A percentile compares a stretch with the other conserved stretches of the same genome.
phyloP scores from a whole-genome alignment of 2,329 filamentous ascomycete genomes.

The Colletotrichum cordylinicola region DNA sequence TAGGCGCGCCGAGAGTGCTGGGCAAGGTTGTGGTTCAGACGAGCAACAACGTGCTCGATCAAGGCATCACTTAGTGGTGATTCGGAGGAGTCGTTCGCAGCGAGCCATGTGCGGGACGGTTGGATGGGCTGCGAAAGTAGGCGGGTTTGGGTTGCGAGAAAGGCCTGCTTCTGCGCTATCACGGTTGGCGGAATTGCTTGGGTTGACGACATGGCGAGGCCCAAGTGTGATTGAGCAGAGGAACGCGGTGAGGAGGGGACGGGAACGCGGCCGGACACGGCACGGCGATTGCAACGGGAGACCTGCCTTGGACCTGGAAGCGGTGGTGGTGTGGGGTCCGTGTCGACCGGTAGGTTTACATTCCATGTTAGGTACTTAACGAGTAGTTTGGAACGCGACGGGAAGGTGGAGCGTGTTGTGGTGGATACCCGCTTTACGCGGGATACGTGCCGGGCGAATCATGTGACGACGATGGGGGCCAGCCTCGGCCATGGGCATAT shows the following conservation, averaged over 20 bases:
- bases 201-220: neutral
- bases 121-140: slow-evolving; percentile 65
- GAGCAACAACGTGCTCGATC: slow-evolving; percentile 62
- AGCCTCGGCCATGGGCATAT: neutral
- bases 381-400: neutral
- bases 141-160: slow-evolving; percentile 67
- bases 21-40: slow-evolving; percentile 66
- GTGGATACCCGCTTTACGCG: neutral
- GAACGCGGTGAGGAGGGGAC: neutral
- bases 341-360: neutral
- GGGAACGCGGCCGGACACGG: neutral
- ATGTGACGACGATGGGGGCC: neutral
- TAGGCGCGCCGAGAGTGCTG: slow-evolving; percentile 72
- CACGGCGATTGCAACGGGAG: neutral
- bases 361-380: too few species aligned
- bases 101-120: slow-evolving; percentile 60
- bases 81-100: slow-evolving; percentile 48
- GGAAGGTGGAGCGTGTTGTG: neutral
- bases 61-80: slow-evolving; percentile 50
- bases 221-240: neutral
- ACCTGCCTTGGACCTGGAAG: neutral
- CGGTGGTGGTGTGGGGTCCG: neutral
- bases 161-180: slow-evolving; percentile 67
- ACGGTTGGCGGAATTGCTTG: slow-evolving; percentile 44
- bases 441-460: neutral